Evolutionary conservation across 208 protist species (phyloP).

Genomic region (Acanthamoeba triangularis): DNA sequence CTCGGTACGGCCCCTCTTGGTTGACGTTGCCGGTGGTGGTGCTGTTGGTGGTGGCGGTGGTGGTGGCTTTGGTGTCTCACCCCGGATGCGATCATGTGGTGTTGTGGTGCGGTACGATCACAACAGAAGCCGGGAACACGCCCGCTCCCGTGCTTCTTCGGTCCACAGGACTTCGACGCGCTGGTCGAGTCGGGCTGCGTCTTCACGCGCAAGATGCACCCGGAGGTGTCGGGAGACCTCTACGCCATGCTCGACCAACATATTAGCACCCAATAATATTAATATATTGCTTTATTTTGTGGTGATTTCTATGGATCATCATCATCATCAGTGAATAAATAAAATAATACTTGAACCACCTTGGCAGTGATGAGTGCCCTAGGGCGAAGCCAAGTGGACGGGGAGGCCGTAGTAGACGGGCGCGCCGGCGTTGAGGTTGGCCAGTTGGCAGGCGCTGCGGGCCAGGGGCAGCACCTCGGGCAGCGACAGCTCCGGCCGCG

Average conservation of each 20-base stretch:
- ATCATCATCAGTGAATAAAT: no score
- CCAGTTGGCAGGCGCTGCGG: conserved; percentile 83
- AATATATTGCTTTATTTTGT: background rate
- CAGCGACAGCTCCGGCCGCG: conserved; percentile 7
- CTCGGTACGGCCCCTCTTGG: background rate
- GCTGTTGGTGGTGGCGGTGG: no score
- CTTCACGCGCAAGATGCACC: background rate
- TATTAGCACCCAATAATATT: background rate
- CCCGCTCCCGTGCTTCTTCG: background rate
- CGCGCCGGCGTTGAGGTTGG: conserved; percentile 89
- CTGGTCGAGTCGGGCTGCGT: background rate
- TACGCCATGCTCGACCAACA: background rate
- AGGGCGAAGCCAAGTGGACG: conserved; percentile 59
- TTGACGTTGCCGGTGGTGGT: background rate
- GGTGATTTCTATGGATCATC: no score
- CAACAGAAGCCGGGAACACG: background rate
- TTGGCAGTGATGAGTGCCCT: no score
- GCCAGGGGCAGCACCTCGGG: conserved; percentile 78
- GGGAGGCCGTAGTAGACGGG: conserved; percentile 92
- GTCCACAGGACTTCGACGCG: background rate
- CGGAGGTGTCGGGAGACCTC: background rate
- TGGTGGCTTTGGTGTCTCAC: background rate
- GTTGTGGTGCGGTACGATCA: background rate
- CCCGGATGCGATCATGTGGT: background rate
- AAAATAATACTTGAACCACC: no score